phyloP scores from a whole-genome alignment of 495 filamentous ascomycete genomes.

The Collariella sp. region DNA sequence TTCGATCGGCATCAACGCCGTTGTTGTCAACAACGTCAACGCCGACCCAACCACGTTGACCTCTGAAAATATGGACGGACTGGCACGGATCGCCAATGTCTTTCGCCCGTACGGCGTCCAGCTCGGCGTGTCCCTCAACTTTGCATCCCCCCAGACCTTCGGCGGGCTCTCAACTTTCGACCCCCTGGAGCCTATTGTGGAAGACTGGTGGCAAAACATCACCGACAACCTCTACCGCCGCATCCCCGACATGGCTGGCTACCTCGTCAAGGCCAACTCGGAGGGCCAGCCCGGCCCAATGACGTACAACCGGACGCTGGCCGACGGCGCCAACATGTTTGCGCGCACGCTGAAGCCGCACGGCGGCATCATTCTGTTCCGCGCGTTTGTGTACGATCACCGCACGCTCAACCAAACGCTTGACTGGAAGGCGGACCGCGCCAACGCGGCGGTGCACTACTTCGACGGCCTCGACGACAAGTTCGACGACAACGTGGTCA shows the following conservation, averaged over 20 bases:
- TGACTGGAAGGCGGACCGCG: constrained; percentile 58
- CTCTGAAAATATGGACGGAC: constrained; percentile 48
- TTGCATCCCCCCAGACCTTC: constrained; percentile 52
- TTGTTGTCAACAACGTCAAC: constrained; percentile 68
- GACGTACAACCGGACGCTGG: constrained; percentile 60
- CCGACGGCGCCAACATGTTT: constrained; percentile 63
- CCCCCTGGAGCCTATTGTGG: constrained; percentile 51
- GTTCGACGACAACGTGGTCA: constrained; percentile 61
- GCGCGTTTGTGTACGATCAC: constrained; percentile 64
- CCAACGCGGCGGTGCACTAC: constrained; percentile 59
- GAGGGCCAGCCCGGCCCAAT: constrained; percentile 64
- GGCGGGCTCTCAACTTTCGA: constrained; percentile 55
- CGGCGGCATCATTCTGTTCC: constrained; percentile 63
- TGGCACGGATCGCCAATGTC: constrained; percentile 53
- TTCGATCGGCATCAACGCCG: constrained; percentile 58
- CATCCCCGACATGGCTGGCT: constrained; percentile 61
- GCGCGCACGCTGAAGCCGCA: constrained; percentile 51
- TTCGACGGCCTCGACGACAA: constrained; percentile 56
- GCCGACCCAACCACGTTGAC: constrained; percentile 52
- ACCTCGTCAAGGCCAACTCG: constrained; percentile 65
- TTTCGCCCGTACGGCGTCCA: constrained; percentile 61
- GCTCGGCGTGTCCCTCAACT: constrained; percentile 58
- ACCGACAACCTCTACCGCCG: constrained; percentile 49
- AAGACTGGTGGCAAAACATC: constrained; percentile 52
- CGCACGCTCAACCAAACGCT: constrained; percentile 39